These are phyloP conservation scores for Candida boleticola DNA, from an alignment of 805 yeast genomes.

Conservation along the genomic window DNA sequence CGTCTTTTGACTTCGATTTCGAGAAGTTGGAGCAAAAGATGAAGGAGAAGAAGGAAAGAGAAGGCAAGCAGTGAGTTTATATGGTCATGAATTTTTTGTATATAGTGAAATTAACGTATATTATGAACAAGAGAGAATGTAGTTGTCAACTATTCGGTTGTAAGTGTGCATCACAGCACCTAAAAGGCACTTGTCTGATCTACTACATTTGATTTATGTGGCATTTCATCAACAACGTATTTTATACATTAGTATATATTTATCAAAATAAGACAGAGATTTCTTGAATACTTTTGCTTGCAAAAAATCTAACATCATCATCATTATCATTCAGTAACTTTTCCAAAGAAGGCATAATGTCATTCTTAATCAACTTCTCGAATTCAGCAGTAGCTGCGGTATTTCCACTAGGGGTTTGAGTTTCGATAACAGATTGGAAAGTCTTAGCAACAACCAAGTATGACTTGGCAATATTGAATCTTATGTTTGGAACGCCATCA, in stretches of 20 bases:
- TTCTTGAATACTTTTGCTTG: conserved; percentile 56
- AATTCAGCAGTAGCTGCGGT: conserved; percentile 19
- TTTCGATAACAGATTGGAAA: conserved; percentile 20
- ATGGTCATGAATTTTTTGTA: background rate
- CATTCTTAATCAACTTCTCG: conserved; percentile 29
- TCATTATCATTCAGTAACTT: conserved; percentile 70
- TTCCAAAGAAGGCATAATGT: conserved; percentile 65
- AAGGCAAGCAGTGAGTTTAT: background rate
- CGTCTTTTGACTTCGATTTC: conserved; percentile 47
- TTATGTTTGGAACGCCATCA: conserved; percentile 91
- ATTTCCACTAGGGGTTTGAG: background rate
- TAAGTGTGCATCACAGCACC: no score
- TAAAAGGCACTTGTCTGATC: no score
- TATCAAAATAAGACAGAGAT: conserved; percentile 3
- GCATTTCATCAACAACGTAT: background rate
- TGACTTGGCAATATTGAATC: conserved; percentile 92
- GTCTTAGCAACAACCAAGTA: conserved; percentile 60
- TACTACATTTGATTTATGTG: no score
- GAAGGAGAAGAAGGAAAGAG: conserved; percentile 6
- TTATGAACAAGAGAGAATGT: no score
- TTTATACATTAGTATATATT: background rate
- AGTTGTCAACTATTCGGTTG: no score
- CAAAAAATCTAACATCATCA: conserved; percentile 86
- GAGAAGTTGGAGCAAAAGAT: conserved; percentile 36
- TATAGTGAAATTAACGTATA: background rate